Percentiles rank a stretch among this genome's conserved stretches.
phyloP scores from a whole-genome alignment of 352 stramenopile genomes.

The Discostella stelligera region DNA sequence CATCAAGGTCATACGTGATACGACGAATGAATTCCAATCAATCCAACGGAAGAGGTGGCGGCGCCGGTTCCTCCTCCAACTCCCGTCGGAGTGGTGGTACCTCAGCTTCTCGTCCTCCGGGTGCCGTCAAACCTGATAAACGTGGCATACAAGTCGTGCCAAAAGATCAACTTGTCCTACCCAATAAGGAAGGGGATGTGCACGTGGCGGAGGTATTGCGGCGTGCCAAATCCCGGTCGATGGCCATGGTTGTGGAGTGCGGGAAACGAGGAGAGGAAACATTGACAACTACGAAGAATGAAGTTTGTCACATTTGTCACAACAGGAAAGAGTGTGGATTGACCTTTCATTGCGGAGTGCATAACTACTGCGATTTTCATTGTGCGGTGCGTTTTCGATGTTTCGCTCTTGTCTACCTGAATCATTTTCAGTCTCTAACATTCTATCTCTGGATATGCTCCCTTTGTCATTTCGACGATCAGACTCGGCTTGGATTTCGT shows the following conservation, averaged over 20 bases:
- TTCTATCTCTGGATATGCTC: too few relatives aligned
- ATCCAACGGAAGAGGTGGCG: too few relatives aligned
- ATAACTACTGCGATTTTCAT: slow-evolving; percentile 53
- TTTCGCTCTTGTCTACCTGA: slow-evolving; percentile 3
- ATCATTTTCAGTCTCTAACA: not conserved
- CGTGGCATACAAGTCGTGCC: slow-evolving; percentile 18
- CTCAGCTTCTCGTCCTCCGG: not conserved
- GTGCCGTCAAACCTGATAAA: slow-evolving; percentile 6
- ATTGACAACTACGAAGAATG: slow-evolving; percentile 28
- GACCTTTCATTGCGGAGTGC: slow-evolving; percentile 56
- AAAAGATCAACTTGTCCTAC: slow-evolving; percentile 16
- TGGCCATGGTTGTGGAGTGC: slow-evolving; percentile 15
- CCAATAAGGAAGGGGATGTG: slow-evolving; percentile 12
- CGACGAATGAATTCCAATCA: too few relatives aligned
- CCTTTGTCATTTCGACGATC: not conserved
- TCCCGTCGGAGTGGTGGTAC: slow-evolving; percentile 6
- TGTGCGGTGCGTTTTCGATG: slow-evolving; percentile 41
- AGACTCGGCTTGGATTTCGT: slow-evolving; percentile 38
- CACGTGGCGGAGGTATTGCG: slow-evolving; percentile 33
- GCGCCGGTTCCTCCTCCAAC: too few relatives aligned
- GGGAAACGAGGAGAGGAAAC: slow-evolving; percentile 8
- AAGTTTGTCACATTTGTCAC: slow-evolving; percentile 74
- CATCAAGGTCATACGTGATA: too few relatives aligned
- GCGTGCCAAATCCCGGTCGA: slow-evolving; percentile 23
- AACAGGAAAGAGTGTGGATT: slow-evolving; percentile 35